These are phyloP conservation scores for Byssochlamys sp. DNA, from an alignment of 2,329 filamentous ascomycete genomes.

Conservation along the genomic window DNA sequence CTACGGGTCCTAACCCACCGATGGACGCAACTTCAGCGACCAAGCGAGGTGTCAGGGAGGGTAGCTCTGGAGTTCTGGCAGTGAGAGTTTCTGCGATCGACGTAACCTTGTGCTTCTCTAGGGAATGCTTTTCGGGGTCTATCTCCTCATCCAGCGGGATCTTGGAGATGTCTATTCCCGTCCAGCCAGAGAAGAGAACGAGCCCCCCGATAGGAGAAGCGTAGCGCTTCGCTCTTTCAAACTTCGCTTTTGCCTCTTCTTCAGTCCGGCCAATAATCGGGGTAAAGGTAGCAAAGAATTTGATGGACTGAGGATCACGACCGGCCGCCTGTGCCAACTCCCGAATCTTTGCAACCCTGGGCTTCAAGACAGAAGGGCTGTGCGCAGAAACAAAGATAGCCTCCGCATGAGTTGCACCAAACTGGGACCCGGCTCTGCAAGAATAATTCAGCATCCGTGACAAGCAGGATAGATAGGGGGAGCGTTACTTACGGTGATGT, in stretches of 20 bases:
- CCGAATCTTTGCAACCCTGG: conserved; percentile 46
- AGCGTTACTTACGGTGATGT: conserved; percentile 35
- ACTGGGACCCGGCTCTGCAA: conserved; percentile 42
- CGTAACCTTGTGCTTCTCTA: conserved; percentile 44
- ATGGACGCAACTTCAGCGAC: conserved; percentile 41
- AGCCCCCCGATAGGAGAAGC: conserved; percentile 46
- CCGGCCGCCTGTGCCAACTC: conserved; percentile 42
- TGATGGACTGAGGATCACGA: conserved; percentile 48
- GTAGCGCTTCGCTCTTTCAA: conserved; percentile 43
- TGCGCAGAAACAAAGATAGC: conserved; percentile 52
- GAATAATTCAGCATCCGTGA: neutral
- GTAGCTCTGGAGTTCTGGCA: conserved; percentile 40
- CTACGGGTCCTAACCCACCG: conserved; percentile 41
- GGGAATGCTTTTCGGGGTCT: conserved; percentile 43
- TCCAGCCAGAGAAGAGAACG: conserved; percentile 50
- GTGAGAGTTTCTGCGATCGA: conserved; percentile 43
- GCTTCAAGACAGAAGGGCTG: conserved; percentile 39
- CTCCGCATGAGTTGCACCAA: conserved; percentile 51
- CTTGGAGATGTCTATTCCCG: conserved; percentile 50
- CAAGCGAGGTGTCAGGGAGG: conserved; percentile 37
- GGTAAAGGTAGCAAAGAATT: conserved; percentile 46
- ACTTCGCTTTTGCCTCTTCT: conserved; percentile 46
- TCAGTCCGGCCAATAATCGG: conserved; percentile 43
- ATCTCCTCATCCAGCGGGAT: conserved; percentile 51
- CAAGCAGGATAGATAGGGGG: too few relatives aligned